These are phyloP conservation scores for Rhinocladiella similis DNA, from an alignment of 2,329 filamentous ascomycete genomes.

Conservation along the genomic window DNA sequence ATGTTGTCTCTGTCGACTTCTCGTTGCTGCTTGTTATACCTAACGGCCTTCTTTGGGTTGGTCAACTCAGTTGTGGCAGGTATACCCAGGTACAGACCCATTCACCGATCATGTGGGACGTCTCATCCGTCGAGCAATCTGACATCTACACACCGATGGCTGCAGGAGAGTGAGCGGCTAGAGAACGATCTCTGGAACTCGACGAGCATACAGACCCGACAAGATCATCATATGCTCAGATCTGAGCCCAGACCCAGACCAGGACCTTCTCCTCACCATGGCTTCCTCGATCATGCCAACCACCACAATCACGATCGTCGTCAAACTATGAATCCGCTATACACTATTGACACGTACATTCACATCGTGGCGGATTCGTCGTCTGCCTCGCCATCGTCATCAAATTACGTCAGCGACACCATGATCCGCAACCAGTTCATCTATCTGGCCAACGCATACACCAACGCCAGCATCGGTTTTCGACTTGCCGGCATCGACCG, in stretches of 20 bases:
- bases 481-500: conserved; percentile 50
- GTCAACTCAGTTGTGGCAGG: conserved; percentile 6
- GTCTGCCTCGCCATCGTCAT: neutral
- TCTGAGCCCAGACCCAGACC: no score
- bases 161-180: conserved; percentile 18
- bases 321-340: conserved; percentile 10
- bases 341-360: conserved; percentile 39
- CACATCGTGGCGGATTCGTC: conserved; percentile 42
- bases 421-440: conserved; percentile 20
- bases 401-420: conserved; percentile 24
- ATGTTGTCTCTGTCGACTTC: no score
- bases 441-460: conserved; percentile 49
- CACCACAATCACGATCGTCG: conserved; percentile 2
- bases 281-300: no score
- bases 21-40: neutral
- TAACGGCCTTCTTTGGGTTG: neutral
- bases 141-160: conserved; percentile 15
- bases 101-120: conserved; percentile 18
- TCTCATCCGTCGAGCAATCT: conserved; percentile 19
- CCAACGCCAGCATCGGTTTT: conserved; percentile 49
- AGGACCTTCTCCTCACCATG: neutral
- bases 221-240: neutral
- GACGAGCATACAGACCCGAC: conserved; percentile 7
- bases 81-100: conserved; percentile 17
- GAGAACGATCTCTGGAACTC: conserved; percentile 26